Evolutionary conservation across 2,329 filamentous ascomycete species (phyloP).

Genomic region (Ambrosiella beaveri): DNA sequence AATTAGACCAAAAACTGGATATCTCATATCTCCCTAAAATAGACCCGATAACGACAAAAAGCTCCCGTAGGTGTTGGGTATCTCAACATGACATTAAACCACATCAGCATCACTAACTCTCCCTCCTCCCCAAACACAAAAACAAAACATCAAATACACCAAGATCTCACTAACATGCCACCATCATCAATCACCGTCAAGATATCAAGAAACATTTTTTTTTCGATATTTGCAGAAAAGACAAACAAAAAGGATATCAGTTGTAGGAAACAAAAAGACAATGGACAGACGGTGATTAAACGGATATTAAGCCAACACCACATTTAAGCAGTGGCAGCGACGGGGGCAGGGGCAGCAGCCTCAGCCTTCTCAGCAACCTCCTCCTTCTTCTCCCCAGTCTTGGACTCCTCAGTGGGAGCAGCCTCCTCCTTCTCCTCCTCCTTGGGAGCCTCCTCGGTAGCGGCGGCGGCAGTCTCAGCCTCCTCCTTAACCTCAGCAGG

Average conservation of each 20-base stretch:
- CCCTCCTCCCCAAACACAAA: too few species aligned
- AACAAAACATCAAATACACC: too few species aligned
- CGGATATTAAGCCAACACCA: background rate
- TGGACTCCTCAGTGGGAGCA: slow-evolving; percentile 27
- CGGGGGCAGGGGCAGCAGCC: slow-evolving; percentile 27
- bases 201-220: slow-evolving; percentile 6
- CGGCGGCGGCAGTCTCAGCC: slow-evolving; percentile 16
- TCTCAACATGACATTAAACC: too few species aligned
- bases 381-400: slow-evolving; percentile 21
- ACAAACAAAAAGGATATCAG: slow-evolving; percentile 3
- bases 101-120: too few species aligned
- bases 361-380: slow-evolving; percentile 23
- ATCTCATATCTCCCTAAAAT: background rate
- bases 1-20: background rate
- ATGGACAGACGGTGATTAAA: slow-evolving; percentile 6
- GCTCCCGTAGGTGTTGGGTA: too few species aligned
- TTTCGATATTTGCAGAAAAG: slow-evolving; percentile 4
- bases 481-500: slow-evolving; percentile 17
- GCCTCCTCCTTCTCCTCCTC: slow-evolving; percentile 20
- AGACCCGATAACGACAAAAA: too few species aligned
- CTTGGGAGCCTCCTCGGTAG: slow-evolving; percentile 20
- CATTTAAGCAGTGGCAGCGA: slow-evolving; percentile 21
- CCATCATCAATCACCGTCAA: background rate
- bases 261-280: slow-evolving; percentile 15
- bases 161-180: background rate